phyloP scores from a whole-genome alignment of 1,284 basidiomycete genomes.

The Malassezia obtusa region DNA sequence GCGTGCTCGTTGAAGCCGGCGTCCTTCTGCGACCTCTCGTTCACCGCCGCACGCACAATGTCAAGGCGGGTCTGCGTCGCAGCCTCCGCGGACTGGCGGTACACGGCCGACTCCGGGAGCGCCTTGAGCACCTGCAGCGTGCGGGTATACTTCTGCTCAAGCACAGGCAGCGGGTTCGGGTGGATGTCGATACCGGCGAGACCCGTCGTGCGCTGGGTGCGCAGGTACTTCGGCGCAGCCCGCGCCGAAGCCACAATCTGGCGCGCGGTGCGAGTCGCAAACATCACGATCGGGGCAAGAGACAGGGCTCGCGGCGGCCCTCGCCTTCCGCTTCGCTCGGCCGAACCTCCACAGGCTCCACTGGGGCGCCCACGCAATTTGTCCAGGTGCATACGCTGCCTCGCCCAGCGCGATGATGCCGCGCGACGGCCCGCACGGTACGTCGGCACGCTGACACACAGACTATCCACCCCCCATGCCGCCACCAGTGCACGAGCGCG shows the following conservation, averaged over 20 bases:
- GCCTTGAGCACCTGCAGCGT: slow-evolving; percentile 63
- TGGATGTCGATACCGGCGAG: slow-evolving; percentile 59
- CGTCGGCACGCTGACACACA: not conserved
- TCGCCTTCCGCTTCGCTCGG: not conserved
- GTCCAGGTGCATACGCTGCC: not conserved
- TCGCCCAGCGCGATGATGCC: slow-evolving; percentile 5
- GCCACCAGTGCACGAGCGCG: not conserved
- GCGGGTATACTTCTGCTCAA: slow-evolving; percentile 65
- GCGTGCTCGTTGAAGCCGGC: slow-evolving; percentile 45
- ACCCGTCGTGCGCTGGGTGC: slow-evolving; percentile 57
- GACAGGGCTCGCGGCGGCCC: not conserved
- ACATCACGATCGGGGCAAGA: slow-evolving; percentile 7
- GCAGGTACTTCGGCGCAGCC: slow-evolving; percentile 7
- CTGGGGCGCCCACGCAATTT: not conserved
- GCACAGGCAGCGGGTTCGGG: slow-evolving; percentile 66
- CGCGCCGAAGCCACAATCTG: slow-evolving; percentile 10
- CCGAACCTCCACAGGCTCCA: slow-evolving; percentile 6
- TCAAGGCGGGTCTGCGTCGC: slow-evolving; percentile 72
- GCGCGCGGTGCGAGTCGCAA: slow-evolving; percentile 14
- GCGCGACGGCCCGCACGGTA: slow-evolving; percentile 10
- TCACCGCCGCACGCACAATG: slow-evolving; percentile 53
- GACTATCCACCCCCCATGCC: slow-evolving; percentile 4
- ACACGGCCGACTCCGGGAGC: slow-evolving; percentile 72
- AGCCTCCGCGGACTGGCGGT: slow-evolving; percentile 79
- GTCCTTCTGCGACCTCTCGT: slow-evolving; percentile 52